Percentiles rank a stretch among this genome's conserved stretches.
Evolutionary conservation across 345 rosid genomes (phyloP).

Genomic region (Citrus unshiu): DNA sequence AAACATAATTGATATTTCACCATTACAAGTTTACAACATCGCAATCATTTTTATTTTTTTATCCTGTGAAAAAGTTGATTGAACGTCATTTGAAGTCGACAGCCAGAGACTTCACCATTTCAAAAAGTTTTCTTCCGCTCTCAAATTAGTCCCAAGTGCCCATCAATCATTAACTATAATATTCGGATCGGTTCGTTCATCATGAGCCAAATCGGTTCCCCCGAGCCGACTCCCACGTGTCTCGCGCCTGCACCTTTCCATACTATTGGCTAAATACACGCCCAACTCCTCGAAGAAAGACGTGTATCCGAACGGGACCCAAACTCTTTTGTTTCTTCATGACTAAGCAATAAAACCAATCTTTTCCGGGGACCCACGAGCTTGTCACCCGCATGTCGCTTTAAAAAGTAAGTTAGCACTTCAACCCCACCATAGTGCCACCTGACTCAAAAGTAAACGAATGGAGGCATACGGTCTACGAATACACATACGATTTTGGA

Average conservation of each 20-base stretch:
- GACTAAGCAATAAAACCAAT: slow-evolving; percentile 26
- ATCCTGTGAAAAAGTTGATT: background rate
- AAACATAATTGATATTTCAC: background rate
- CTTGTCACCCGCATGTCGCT: slow-evolving; percentile 15
- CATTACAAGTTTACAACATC: background rate
- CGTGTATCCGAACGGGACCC: slow-evolving; percentile 8
- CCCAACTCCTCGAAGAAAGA: background rate
- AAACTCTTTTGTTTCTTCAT: slow-evolving; percentile 34
- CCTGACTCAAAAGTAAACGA: slow-evolving; percentile 47
- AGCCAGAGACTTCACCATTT: background rate
- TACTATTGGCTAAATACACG: slow-evolving; percentile 18
- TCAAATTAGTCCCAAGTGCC: background rate
- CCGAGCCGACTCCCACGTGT: background rate
- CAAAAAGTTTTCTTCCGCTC: too few species aligned
- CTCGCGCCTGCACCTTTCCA: slow-evolving; percentile 16
- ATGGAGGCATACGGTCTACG: slow-evolving; percentile 7
- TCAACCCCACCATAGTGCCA: slow-evolving; percentile 39
- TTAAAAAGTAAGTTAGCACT: background rate
- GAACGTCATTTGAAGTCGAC: slow-evolving; percentile 1
- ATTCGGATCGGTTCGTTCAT: background rate
- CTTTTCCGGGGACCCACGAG: slow-evolving; percentile 16
- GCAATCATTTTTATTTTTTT: background rate
- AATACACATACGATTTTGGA: background rate
- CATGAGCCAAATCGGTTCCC: background rate
- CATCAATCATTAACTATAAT: background rate